Evolutionary conservation across 441 rosid species (phyloP).

Genomic region (Adansonia gregorii): DNA sequence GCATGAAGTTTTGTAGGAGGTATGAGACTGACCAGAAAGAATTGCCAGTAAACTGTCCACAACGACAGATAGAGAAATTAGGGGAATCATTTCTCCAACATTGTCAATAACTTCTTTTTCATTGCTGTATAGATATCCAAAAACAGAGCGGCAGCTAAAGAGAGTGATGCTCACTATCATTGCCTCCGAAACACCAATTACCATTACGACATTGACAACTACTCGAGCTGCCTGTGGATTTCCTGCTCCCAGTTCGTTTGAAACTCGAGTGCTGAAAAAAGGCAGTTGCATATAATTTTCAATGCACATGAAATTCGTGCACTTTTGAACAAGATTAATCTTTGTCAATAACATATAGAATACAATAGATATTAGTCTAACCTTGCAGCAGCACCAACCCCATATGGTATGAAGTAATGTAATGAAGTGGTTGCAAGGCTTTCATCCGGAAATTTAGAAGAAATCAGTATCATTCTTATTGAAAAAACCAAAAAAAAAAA

Average conservation of each 20-base stretch:
- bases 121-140: conserved; percentile 49
- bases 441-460: neutral
- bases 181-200: conserved; percentile 37
- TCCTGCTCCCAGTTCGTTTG: conserved; percentile 58
- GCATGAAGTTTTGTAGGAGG: neutral
- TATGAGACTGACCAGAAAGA: conserved; percentile 43
- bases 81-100: conserved; percentile 45
- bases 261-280: conserved; percentile 47
- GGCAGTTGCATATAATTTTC: neutral
- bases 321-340: neutral
- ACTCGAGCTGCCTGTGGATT: conserved; percentile 43
- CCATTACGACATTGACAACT: conserved; percentile 38
- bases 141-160: conserved; percentile 36
- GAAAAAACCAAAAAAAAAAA: neutral
- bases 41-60: conserved; percentile 52
- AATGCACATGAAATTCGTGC: neutral
- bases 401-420: conserved; percentile 48
- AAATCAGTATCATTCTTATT: neutral
- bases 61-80: conserved; percentile 44
- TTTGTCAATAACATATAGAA: neutral
- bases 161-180: conserved; percentile 29
- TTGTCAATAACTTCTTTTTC: conserved; percentile 41
- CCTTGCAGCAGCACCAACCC: conserved; percentile 57
- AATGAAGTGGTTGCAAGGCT: conserved; percentile 52
- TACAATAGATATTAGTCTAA: neutral